Percentiles rank a stretch among this genome's conserved stretches.
Conservation (phyloP, 1,139 yeast species). For the Magnusiomyces magnusii region DNA sequence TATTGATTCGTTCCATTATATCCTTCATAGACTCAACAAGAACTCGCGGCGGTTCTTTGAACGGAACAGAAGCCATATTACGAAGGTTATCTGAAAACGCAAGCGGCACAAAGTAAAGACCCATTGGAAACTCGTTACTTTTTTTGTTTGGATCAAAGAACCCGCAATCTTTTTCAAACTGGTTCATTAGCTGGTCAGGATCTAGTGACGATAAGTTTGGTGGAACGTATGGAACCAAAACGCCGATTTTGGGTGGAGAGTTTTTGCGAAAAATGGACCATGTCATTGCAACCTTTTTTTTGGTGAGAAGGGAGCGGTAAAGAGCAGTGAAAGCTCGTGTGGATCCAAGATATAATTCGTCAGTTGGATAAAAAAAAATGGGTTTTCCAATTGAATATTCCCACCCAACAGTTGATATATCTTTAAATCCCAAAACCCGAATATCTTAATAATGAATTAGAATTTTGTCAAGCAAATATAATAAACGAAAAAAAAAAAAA, state of each 20-base stretch:
- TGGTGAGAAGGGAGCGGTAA: constrained; percentile 49
- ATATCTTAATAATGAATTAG: too few relatives aligned
- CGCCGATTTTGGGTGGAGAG: constrained; percentile 52
- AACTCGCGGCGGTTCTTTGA: constrained; percentile 22
- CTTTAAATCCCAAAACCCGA: constrained; percentile 55
- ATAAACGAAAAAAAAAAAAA: too few relatives aligned
- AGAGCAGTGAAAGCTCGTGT: constrained; percentile 59
- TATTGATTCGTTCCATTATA: constrained; percentile 38
- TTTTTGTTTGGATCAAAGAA: constrained; percentile 10
- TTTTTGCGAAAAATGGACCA: constrained; percentile 59
- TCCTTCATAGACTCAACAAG: constrained; percentile 35
- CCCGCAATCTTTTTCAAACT: not conserved
- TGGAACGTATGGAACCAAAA: constrained; percentile 48
- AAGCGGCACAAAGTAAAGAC: constrained; percentile 33
- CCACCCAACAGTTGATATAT: constrained; percentile 26
- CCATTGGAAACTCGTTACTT: constrained; percentile 24
- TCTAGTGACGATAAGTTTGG: constrained; percentile 10
- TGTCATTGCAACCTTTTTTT: constrained; percentile 52
- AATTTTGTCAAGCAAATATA: too few relatives aligned
- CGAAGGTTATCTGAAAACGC: constrained; percentile 37
- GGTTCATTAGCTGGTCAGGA: not conserved
- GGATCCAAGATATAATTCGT: constrained; percentile 54
- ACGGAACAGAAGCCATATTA: constrained; percentile 21
- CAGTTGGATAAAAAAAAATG: constrained; percentile 52
- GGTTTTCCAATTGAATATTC: constrained; percentile 50